Evolutionary conservation across 306 rosid species (phyloP), one percentile per base, ranked within the genome.

Genomic region (Gynostemma pentaphyllum): DNA sequence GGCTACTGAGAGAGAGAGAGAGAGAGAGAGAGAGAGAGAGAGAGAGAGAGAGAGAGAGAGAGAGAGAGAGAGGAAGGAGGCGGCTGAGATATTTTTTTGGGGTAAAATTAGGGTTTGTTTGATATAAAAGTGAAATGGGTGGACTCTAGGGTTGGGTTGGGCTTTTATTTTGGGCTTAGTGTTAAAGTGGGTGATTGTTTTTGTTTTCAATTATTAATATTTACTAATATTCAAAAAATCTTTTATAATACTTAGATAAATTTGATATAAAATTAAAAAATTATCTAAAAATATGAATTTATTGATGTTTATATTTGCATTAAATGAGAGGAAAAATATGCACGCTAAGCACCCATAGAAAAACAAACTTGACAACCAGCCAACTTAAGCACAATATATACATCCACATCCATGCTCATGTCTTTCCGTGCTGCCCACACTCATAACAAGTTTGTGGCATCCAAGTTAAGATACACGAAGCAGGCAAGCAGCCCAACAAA

Each of bases 1-100:
- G n/a, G n/a, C n/a, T n/a, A n/a, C n/a, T n/a, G n/a, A n/a, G 41
- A 62, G 56, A 47, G 49, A 9, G 22, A 55, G 60, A 57, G 47
- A n/a, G 23, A 13, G 65, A n/a, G 12, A 44, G 11, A 12, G 44
- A 4, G 54, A 5, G 10, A 27, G 22, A 7, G 13, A 9, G 18
- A 19, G 32, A n/a, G 16, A 4, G 27, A 23, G 10, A 9, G 36
- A 8, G 47, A 7, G 47, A 45, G 21, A n/a, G 44, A 15, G 9
- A 76, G 2, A 18, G 50, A 26, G 1, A 4, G 23, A 4, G 19
- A 1, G 66, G 21, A 2, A n/a, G 48, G 2, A 19, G 7, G 7
- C 22, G n/a, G n/a, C n/a, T n/a, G n/a, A n/a, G n/a, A n/a, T n/a
- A n/a, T n/a, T n/a, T n/a, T n/a, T n/a, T n/a, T n/a, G n/a, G n/a